Percentiles rank a stretch among this genome's conserved stretches.
Evolutionary conservation across 1,284 basidiomycete species (phyloP).

Genomic region (Boletus semigastroideus): DNA sequence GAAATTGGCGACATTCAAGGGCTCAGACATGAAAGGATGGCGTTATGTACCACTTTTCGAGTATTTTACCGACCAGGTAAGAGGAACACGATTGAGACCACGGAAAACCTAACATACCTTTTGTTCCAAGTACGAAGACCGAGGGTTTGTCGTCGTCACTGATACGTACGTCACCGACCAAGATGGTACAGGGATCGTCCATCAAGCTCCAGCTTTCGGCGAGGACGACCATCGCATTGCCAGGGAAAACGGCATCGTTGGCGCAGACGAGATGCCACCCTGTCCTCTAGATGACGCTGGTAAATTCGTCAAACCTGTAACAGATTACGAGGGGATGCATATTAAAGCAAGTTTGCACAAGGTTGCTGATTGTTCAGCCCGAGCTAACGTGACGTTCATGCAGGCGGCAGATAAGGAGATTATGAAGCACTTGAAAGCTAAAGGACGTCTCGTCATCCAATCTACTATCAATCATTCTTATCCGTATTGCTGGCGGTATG

Average conservation of each 20-base stretch:
- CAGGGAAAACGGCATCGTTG: conserved; percentile 80
- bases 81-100: conserved; percentile 2
- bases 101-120: background rate
- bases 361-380: background rate
- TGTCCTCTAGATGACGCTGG: conserved; percentile 94
- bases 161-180: conserved; percentile 94
- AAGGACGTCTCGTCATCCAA: conserved; percentile 87
- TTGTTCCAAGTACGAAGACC: conserved; percentile 75
- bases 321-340: conserved; percentile 88
- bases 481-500: conserved; percentile 95
- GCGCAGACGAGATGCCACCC: conserved; percentile 89
- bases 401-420: conserved; percentile 94
- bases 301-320: conserved; percentile 84
- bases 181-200: conserved; percentile 97
- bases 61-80: conserved; percentile 91
- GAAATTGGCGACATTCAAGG: conserved; percentile 85
- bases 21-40: conserved; percentile 95
- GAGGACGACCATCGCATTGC: conserved; percentile 98
- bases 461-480: conserved; percentile 89
- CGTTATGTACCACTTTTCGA: conserved; percentile 95
- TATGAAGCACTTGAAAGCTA: conserved; percentile 88
- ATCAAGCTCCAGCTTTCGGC: conserved; percentile 98
- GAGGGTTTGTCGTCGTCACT: conserved; percentile 86
- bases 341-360: conserved; percentile 70
- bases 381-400: background rate